phyloP scores from a whole-genome alignment of 75 land plant genomes.

The Selaginella moellendorffii region DNA sequence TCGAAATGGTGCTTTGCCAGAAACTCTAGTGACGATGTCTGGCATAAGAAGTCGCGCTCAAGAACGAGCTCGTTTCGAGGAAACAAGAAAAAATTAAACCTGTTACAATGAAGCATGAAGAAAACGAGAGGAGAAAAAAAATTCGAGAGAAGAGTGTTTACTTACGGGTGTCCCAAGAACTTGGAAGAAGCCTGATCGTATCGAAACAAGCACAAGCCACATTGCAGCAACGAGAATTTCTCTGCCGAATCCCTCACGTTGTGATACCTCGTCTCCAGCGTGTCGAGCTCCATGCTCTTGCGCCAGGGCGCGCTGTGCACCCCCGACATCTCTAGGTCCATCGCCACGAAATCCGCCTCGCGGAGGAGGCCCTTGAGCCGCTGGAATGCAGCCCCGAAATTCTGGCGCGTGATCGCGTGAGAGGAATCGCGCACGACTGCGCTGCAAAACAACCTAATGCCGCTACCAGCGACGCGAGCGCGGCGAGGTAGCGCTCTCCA shows the following conservation, averaged over 20 bases:
- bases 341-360: slow-evolving; percentile 66
- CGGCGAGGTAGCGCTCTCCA: no score
- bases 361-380: slow-evolving; percentile 25
- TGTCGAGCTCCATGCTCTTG: slow-evolving; percentile 46
- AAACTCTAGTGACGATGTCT: slow-evolving; percentile 46
- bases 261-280: slow-evolving; percentile 40
- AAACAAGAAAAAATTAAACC: slow-evolving; percentile 84
- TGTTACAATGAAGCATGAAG: slow-evolving; percentile 15
- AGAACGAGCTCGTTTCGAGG: slow-evolving; percentile 58
- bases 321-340: slow-evolving; percentile 89
- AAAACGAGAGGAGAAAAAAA: not conserved
- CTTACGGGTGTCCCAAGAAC: slow-evolving; percentile 65
- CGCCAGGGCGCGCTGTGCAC: slow-evolving; percentile 77
- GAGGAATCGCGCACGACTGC: no score
- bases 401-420: not conserved
- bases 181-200: slow-evolving; percentile 37
- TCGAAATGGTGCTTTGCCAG: slow-evolving; percentile 73
- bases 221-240: slow-evolving; percentile 82
- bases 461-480: no score
- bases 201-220: slow-evolving; percentile 80
- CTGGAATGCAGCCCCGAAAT: not conserved
- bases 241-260: slow-evolving; percentile 78
- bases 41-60: slow-evolving; percentile 60
- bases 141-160: not conserved
- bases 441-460: no score